Evolutionary conservation across 495 filamentous ascomycete species (phyloP).

Genomic region (Penicillium silybi): DNA sequence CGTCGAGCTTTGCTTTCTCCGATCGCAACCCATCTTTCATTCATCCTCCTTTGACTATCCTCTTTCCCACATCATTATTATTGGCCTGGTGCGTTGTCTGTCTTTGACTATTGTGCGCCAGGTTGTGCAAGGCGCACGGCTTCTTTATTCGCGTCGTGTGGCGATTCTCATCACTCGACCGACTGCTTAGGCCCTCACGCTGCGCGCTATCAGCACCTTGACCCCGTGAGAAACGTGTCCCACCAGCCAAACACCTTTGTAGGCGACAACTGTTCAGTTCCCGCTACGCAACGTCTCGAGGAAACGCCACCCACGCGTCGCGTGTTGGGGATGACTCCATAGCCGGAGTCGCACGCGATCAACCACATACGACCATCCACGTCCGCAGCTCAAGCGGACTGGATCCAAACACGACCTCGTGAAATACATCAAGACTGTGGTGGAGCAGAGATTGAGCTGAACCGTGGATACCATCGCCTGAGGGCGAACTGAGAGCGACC

Average conservation of each 20-base stretch:
- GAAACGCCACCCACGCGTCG: constrained; percentile 17
- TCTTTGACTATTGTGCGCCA: constrained; percentile 8
- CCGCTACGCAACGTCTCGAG: not conserved
- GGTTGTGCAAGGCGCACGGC: constrained; percentile 17
- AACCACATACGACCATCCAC: constrained; percentile 11
- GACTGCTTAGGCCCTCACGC: not conserved
- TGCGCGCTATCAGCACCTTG: not conserved
- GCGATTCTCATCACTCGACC: constrained; percentile 12
- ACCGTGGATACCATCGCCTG: constrained; percentile 10
- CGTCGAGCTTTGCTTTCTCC: constrained; percentile 5
- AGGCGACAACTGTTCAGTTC: not conserved
- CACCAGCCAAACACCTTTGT: not conserved
- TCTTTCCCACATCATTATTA: not conserved
- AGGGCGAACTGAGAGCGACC: constrained; percentile 22
- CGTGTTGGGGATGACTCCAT: constrained; percentile 35
- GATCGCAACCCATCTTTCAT: not conserved
- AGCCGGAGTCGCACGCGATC: constrained; percentile 29
- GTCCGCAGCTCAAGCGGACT: constrained; percentile 2
- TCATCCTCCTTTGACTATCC: not conserved
- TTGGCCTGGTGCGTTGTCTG: constrained; percentile 6
- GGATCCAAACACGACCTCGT: not conserved
- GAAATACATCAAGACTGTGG: not conserved
- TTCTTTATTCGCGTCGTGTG: constrained; percentile 6
- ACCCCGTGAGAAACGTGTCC: not conserved
- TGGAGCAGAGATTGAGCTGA: constrained; percentile 1